phyloP scores from a whole-genome alignment of 1,284 basidiomycete genomes.

The Cutaneotrichosporon sp. region DNA sequence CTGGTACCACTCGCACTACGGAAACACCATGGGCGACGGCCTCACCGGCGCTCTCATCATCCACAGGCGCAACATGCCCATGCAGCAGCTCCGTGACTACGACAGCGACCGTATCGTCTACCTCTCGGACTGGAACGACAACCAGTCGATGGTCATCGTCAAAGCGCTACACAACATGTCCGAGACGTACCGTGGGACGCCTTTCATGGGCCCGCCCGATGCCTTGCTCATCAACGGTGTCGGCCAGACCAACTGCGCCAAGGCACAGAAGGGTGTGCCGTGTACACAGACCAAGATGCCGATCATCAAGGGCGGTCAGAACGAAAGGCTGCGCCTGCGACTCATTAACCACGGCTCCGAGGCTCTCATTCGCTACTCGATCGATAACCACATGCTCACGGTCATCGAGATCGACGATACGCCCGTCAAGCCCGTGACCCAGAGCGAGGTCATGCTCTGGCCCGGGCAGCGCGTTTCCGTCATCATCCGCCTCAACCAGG shows the following conservation, averaged over 20 bases:
- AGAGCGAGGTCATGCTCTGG: slow-evolving; percentile 32
- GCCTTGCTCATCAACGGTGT: slow-evolving; percentile 38
- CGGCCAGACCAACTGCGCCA: slow-evolving; percentile 22
- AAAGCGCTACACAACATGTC: slow-evolving; percentile 19
- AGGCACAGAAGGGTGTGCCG: slow-evolving; percentile 8
- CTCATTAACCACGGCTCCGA: slow-evolving; percentile 31
- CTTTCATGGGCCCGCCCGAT: slow-evolving; percentile 27
- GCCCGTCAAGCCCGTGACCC: slow-evolving; percentile 27
- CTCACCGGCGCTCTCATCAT: slow-evolving; percentile 37
- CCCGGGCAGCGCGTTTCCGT: slow-evolving; percentile 46
- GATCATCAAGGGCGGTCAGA: not conserved
- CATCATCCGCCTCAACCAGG: slow-evolving; percentile 39
- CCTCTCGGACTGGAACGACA: slow-evolving; percentile 38
- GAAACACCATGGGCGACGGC: slow-evolving; percentile 39
- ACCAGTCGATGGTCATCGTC: slow-evolving; percentile 31
- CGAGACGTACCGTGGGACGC: slow-evolving; percentile 13
- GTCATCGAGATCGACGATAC: slow-evolving; percentile 40
- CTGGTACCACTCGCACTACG: slow-evolving; percentile 45
- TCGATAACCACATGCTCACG: slow-evolving; percentile 38
- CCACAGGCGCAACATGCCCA: slow-evolving; percentile 31
- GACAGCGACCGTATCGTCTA: slow-evolving; percentile 37
- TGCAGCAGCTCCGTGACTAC: slow-evolving; percentile 29
- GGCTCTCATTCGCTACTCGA: slow-evolving; percentile 29
- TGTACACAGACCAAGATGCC: slow-evolving; percentile 11
- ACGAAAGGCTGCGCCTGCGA: slow-evolving; percentile 24